phyloP scores from a whole-genome alignment of 1,284 basidiomycete species.

The Rhizopogon parksii region DNA sequence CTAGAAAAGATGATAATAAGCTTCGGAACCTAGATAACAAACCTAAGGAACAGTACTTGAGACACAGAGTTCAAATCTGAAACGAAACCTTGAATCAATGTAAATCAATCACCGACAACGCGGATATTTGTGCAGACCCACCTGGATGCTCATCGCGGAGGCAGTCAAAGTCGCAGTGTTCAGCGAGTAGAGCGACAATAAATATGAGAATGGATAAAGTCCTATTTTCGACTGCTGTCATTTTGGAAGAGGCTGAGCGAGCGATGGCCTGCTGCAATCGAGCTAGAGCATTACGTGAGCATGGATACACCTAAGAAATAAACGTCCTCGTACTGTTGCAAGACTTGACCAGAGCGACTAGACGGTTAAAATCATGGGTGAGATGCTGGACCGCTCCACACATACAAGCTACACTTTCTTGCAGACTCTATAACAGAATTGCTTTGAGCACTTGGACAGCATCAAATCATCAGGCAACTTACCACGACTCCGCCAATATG shows the following conservation, averaged over 20 bases:
- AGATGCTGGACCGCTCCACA: constrained; percentile 79
- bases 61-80: constrained; percentile 42
- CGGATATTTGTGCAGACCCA: constrained; percentile 21
- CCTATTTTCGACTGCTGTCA: constrained; percentile 32
- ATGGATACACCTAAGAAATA: neutral
- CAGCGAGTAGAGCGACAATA: constrained; percentile 79
- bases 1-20: constrained; percentile 25
- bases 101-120: neutral
- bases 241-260: constrained; percentile 26
- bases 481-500: constrained; percentile 59
- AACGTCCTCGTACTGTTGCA: constrained; percentile 60
- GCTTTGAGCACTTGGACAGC: constrained; percentile 3
- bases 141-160: constrained; percentile 56
- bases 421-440: constrained; percentile 51
- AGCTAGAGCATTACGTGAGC: constrained; percentile 24
- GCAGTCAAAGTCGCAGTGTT: constrained; percentile 83
- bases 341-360: constrained; percentile 75
- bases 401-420: constrained; percentile 89
- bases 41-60: constrained; percentile 47
- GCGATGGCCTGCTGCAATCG: constrained; percentile 53
- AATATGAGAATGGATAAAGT: constrained; percentile 63
- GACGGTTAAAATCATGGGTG: constrained; percentile 76
- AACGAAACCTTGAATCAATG: constrained; percentile 38
- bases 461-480: constrained; percentile 16
- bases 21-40: constrained; percentile 4